Evolutionary conservation across 2,329 filamentous ascomycete species (phyloP).

Genomic region (Penicillium sp.): DNA sequence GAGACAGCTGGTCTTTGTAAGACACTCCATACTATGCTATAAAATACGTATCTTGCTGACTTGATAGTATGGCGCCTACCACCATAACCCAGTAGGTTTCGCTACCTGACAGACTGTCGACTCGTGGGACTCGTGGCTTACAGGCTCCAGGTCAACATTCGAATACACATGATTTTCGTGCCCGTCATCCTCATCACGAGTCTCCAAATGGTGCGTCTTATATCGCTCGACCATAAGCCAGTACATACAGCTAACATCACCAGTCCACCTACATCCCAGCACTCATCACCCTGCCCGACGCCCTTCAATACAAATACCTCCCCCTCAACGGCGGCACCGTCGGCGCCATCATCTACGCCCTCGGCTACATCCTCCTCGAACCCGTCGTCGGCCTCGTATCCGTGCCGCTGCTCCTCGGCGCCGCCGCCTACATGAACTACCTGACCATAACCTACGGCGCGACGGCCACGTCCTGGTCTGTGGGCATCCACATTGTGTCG

Average conservation of each 20-base stretch:
- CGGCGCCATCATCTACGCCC: conserved; percentile 61
- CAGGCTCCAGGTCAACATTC: conserved; percentile 55
- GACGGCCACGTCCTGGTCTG: conserved; percentile 61
- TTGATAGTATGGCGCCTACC: conserved; percentile 61
- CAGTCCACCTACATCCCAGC: conserved; percentile 56
- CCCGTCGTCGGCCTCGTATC: conserved; percentile 82
- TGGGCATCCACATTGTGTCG: conserved; percentile 65
- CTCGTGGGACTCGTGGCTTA: not conserved
- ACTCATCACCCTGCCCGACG: conserved; percentile 51
- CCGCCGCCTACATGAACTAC: conserved; percentile 72
- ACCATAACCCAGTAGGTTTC: conserved; percentile 56
- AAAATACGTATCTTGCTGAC: not conserved
- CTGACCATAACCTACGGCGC: conserved; percentile 62
- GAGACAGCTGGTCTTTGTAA: conserved; percentile 63
- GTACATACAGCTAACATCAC: conserved; percentile 1
- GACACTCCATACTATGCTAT: conserved; percentile 26
- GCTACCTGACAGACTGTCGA: conserved; percentile 8
- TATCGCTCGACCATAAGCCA: too few species aligned
- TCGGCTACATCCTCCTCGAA: conserved; percentile 85
- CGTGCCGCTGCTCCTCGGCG: conserved; percentile 69
- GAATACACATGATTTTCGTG: conserved; percentile 62
- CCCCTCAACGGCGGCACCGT: conserved; percentile 59
- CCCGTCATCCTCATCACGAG: conserved; percentile 58
- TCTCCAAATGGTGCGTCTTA: conserved; percentile 52
- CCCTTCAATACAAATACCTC: conserved; percentile 53